Base-by-base conservation (phyloP, 192 early-diverging fungal species). In the Paraglomus occultum region DNA sequence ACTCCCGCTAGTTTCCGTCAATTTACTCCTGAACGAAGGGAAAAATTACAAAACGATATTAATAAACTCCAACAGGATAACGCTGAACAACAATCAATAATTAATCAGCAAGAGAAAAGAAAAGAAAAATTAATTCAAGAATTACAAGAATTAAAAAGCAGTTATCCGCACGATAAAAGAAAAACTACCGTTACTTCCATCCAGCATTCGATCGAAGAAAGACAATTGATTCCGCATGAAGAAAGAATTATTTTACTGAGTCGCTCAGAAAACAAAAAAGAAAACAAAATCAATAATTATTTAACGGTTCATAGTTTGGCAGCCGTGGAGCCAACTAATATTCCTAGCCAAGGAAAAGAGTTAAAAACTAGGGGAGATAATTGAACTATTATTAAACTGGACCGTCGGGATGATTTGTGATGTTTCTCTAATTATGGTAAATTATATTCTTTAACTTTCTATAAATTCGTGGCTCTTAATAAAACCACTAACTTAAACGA, bases 401-500 rank as follows among this genome's bases (percentile, higher is more conserved):
- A 62, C 39, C 38, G 59, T 44, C 59, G 59, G 8, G 59, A 62
- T 62, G 59, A 62, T 44, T 44, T 62, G 31, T 62, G 59, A 62
- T 62, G 59, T 17, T 62, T 62, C 46, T 62, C 59, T 7, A 62
- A 45, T 17, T 44, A 42, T n/a, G 59, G 59, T 22, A 62, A 62
- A 43, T 62, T 62, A 62, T 62, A 62, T 45, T 8, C 18, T 44
- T 9, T 62, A 7, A 43, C 0, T 15, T 62, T 62, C 39, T 62
- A 62, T 31, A 31, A 31, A 31, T 61, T 61, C n/a, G 59, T 39
- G 23, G 59, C 59, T 8, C 18, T 61, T 5, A 61, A 61, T 61
- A 61, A 61, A 44, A 61, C 59, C n/a, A 61, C 59, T 61, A 61
- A 61, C 20, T 61, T 61, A 61, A 12, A 61, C 45, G 59, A 61